Base-by-base conservation (phyloP, 495 filamentous ascomycete genomes). In the Amniculicola lignicola region DNA sequence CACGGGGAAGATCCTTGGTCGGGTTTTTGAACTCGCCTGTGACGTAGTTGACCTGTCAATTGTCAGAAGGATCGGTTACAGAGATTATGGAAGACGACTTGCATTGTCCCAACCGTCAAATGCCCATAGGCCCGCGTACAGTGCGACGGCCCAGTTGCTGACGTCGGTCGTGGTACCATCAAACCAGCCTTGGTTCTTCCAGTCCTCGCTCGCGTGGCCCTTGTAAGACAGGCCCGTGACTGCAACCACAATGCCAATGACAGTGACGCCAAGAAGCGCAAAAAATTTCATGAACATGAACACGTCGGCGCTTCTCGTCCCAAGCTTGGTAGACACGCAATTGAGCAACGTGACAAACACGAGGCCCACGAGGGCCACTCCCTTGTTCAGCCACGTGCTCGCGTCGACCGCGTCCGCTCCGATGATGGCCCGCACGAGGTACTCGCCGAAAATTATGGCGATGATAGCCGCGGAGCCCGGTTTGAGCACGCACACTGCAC, bases 61-160 rank as follows among this genome's bases (percentile, higher is more conserved):
- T 0, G 37, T n/a, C 37, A 36, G 35, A 11, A 38, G 15, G 4
- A 21, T 3, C 2, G 15, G 10, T 41, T 18, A 6, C 4, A 18
- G 16, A 4, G 16, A 3, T 28, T 33, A n/a, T 18, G 16, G 16
- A 16, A 1, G 31, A 24, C 2, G 57, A 76, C 87, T 74, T 71
- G 93, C 91, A 70, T 98, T 98, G 67, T 98, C 93, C 93, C 93
- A 98, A 16, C 93, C 93, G 65, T 98, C 93, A 72, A 92, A 98
- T 2, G 93, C 93, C 93, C 93, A 98, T 1, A 98, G 76, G 9
- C 93, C 93, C 22, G 90, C 92, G 70, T 98, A 98, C 52, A 98
- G 69, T 3, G 93, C 93, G 45, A 97, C 87, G 14, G 90, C 90
- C 84, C 88, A 94, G 57, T 82, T 83, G 14, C 85, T 89, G 14